Evolutionary conservation across 2,329 filamentous ascomycete species (phyloP).

Genomic region (Calonectria hawksworthii): DNA sequence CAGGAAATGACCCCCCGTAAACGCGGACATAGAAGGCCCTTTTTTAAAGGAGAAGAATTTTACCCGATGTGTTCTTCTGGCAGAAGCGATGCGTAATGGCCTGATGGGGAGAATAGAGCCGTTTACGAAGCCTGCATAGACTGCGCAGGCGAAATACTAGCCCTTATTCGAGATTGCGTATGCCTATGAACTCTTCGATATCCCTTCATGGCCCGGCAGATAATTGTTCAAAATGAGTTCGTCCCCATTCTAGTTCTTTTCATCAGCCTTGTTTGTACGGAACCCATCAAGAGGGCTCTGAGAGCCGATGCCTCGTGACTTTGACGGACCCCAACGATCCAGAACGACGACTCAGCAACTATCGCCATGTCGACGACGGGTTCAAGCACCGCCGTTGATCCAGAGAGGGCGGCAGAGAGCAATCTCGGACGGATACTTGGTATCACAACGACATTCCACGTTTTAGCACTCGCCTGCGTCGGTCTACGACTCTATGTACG

Average conservation of each 20-base stretch:
- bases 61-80: background rate
- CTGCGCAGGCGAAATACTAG: background rate
- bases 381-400: background rate
- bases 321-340: background rate
- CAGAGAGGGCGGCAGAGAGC: constrained; percentile 29
- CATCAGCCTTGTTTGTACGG: background rate
- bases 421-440: constrained; percentile 28
- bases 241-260: background rate
- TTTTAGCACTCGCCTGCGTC: constrained; percentile 22
- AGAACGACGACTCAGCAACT: background rate
- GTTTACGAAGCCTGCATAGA: background rate
- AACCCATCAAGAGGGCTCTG: constrained; percentile 1
- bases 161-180: background rate
- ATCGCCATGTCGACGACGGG: constrained; percentile 2
- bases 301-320: background rate
- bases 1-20: background rate
- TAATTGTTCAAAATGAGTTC: constrained; percentile 9
- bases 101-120: background rate
- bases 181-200: background rate
- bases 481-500: constrained; percentile 30
- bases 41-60: background rate
- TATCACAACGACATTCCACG: constrained; percentile 23
- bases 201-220: background rate
- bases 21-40: background rate
- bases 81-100: background rate